Conservation (phyloP, 805 yeast genomes). For the Cyberlindnera maclurae region DNA sequence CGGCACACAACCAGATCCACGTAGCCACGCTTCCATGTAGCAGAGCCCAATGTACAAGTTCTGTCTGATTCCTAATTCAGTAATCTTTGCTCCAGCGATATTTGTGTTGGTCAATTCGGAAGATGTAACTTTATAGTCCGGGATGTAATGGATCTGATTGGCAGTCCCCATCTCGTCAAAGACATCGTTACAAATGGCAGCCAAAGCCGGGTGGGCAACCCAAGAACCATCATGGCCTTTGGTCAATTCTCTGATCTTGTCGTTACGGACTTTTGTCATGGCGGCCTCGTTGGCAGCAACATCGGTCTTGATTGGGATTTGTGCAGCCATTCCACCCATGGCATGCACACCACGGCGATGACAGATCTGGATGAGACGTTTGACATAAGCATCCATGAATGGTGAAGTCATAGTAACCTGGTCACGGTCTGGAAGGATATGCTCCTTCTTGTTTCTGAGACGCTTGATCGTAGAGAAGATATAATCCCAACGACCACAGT, state of each 20-base stretch:
- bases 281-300: slow-evolving; percentile 55
- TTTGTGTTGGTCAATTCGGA: slow-evolving; percentile 57
- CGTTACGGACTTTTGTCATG: slow-evolving; percentile 64
- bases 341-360: slow-evolving; percentile 80
- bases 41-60: slow-evolving; percentile 70
- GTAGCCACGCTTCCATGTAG: slow-evolving; percentile 82
- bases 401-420: slow-evolving; percentile 78
- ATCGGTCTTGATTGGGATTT: slow-evolving; percentile 74
- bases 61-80: slow-evolving; percentile 62
- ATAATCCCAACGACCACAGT: slow-evolving; percentile 90
- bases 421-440: slow-evolving; percentile 69
- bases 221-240: slow-evolving; percentile 86
- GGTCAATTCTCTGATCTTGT: slow-evolving; percentile 66
- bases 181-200: slow-evolving; percentile 63
- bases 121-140: slow-evolving; percentile 41
- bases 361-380: slow-evolving; percentile 62
- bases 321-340: slow-evolving; percentile 90
- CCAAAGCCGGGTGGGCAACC: slow-evolving; percentile 85
- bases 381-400: slow-evolving; percentile 74
- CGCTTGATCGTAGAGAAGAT: slow-evolving; percentile 75
- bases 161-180: slow-evolving; percentile 79
- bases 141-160: slow-evolving; percentile 54
- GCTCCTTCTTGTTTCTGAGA: slow-evolving; percentile 57
- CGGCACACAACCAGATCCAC: slow-evolving; percentile 82
- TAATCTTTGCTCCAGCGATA: slow-evolving; percentile 55